Evolutionary conservation across 2,329 filamentous ascomycete species (phyloP).

Genomic region (Biscogniauxia mediterranea): DNA sequence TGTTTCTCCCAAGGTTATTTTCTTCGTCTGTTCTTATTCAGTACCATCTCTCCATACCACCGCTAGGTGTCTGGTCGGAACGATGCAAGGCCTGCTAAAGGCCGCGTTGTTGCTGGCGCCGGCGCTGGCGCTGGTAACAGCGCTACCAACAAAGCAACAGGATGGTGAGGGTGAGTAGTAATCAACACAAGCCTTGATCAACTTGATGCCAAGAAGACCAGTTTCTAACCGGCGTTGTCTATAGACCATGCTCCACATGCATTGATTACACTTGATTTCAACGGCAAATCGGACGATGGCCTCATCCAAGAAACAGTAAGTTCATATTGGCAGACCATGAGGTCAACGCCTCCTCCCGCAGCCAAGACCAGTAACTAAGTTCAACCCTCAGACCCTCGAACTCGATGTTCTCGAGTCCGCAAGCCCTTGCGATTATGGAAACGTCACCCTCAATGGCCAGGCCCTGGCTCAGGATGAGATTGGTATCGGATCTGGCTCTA

Average conservation of each 20-base stretch:
- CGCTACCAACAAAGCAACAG: constrained; percentile 22
- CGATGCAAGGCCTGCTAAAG: constrained; percentile 36
- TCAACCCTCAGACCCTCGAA: constrained; percentile 32
- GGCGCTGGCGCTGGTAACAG: constrained; percentile 35
- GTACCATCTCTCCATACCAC: constrained; percentile 1
- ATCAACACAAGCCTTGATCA: constrained; percentile 1
- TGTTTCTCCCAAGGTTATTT: constrained; percentile 13
- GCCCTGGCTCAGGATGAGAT: constrained; percentile 38
- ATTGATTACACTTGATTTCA: constrained; percentile 28
- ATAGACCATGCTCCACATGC: constrained; percentile 21
- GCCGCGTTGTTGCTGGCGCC: constrained; percentile 37
- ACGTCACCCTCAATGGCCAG: constrained; percentile 47
- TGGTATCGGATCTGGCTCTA: constrained; percentile 41
- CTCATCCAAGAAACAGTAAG: constrained; percentile 26
- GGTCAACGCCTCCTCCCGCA: constrained; percentile 12
- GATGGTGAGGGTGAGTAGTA: constrained; percentile 15
- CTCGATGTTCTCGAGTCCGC: constrained; percentile 46
- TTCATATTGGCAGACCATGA: constrained; percentile 1
- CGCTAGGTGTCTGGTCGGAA: constrained; percentile 24
- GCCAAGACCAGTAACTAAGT: constrained; percentile 18
- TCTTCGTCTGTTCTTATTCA: background rate
- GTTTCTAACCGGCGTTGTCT: constrained; percentile 12
- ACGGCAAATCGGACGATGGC: constrained; percentile 14
- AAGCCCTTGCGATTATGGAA: constrained; percentile 45
- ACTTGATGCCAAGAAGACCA: constrained; percentile 10